Percentiles rank a stretch among this genome's conserved stretches.
Conservation (phyloP, 768 basidiomycete genomes). For the Boletus coccyginus region DNA sequence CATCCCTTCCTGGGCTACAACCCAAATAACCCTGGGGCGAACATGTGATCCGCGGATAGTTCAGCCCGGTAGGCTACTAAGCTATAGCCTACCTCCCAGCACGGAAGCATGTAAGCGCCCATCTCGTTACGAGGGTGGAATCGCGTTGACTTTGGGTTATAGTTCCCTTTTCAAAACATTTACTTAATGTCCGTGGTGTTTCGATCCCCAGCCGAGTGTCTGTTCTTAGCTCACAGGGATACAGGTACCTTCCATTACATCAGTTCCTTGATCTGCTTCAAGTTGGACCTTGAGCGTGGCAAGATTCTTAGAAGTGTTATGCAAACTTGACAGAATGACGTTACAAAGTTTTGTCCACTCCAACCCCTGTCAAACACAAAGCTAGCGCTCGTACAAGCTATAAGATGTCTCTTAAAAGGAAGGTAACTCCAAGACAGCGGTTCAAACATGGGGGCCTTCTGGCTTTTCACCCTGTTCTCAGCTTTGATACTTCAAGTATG, state of each 20-base stretch:
- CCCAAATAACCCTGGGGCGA: no score
- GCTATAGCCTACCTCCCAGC: no score
- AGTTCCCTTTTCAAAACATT: no score
- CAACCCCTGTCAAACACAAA: neutral
- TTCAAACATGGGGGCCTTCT: slow-evolving; percentile 7
- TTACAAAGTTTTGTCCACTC: neutral
- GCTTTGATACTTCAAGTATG: slow-evolving; percentile 6
- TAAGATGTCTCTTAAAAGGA: slow-evolving; percentile 8
- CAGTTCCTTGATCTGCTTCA: neutral
- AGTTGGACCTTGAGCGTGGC: neutral
- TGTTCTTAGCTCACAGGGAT: neutral
- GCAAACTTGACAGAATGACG: neutral
- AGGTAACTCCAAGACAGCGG: neutral
- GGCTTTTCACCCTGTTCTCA: slow-evolving; percentile 1
- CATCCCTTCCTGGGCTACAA: no score
- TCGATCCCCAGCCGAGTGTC: neutral
- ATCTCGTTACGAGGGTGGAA: no score
- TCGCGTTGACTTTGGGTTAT: no score
- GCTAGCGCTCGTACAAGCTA: slow-evolving; percentile 6
- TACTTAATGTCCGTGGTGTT: neutral
- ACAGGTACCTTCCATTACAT: neutral
- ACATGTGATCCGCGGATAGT: no score
- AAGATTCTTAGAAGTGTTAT: neutral
- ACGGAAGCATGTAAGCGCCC: no score
- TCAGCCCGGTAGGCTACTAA: no score